Conservation (phyloP, 768 basidiomycete genomes). For the Amanita molliuscula region DNA sequence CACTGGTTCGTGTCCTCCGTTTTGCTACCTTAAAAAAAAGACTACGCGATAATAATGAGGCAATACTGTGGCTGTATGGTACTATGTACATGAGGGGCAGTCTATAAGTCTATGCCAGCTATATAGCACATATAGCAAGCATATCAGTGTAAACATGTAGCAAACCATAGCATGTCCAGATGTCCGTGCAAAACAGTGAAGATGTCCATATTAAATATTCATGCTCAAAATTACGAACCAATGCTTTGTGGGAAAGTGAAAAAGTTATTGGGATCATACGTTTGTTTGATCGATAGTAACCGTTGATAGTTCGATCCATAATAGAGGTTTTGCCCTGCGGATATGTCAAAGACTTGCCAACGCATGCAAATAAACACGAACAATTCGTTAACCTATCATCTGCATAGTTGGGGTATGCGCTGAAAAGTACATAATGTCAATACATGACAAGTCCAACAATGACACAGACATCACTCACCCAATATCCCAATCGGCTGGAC, state of each 20-base stretch:
- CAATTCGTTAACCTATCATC: conserved; percentile 24
- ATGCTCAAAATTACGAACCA: neutral
- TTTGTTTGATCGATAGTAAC: conserved; percentile 20
- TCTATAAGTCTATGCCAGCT: no score
- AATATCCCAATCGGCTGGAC: conserved; percentile 27
- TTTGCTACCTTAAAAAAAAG: no score
- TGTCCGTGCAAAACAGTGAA: no score
- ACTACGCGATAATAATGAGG: no score
- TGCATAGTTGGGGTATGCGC: conserved; percentile 30
- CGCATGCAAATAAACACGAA: conserved; percentile 10
- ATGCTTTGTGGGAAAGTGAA: conserved; percentile 26
- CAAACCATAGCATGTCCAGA: no score
- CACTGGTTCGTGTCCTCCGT: no score
- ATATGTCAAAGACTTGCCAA: neutral
- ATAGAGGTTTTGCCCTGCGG: conserved; percentile 22
- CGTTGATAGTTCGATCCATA: conserved; percentile 21
- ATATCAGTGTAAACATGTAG: no score
- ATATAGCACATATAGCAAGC: no score
- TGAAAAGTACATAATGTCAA: conserved; percentile 16
- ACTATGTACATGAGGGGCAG: no score
- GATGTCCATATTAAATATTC: neutral
- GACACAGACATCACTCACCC: conserved; percentile 22
- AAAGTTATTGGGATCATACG: conserved; percentile 24
- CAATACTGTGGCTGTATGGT: no score
- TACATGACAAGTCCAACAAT: conserved; percentile 30